phyloP scores from a whole-genome alignment of 2,329 filamentous ascomycete species.

The Beauveria medogensis region DNA sequence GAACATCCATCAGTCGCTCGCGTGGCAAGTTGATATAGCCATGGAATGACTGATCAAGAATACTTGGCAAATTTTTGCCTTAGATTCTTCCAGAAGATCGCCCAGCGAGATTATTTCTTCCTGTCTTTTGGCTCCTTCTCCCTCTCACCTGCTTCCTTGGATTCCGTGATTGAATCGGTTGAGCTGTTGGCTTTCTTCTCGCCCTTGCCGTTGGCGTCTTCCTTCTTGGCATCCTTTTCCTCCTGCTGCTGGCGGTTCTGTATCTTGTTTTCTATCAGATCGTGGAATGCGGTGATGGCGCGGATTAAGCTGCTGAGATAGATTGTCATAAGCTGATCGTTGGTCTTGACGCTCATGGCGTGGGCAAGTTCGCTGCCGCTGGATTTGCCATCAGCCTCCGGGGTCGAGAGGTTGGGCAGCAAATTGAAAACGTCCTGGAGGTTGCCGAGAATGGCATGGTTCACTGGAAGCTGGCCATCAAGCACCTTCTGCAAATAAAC shows the following conservation, averaged over 20 bases:
- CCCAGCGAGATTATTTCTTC: conserved; percentile 29
- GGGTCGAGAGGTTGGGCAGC: conserved; percentile 87
- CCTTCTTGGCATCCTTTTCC: conserved; percentile 84
- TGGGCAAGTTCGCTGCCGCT: conserved; percentile 81
- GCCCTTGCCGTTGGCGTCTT: conserved; percentile 52
- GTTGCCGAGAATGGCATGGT: conserved; percentile 94
- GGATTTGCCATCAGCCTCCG: conserved; percentile 55
- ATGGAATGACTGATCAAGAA: background rate
- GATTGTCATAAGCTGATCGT: conserved; percentile 97
- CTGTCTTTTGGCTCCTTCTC: conserved; percentile 48
- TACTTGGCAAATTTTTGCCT: background rate
- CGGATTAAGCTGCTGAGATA: conserved; percentile 95
- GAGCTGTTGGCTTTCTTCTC: conserved; percentile 46
- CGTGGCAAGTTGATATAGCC: background rate
- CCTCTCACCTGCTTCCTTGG: conserved; percentile 44
- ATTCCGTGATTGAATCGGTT: conserved; percentile 32
- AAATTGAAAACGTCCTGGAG: conserved; percentile 99
- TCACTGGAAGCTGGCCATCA: conserved; percentile 85
- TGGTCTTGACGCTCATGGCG: conserved; percentile 98
- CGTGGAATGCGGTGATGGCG: conserved; percentile 97
- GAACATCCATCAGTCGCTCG: background rate
- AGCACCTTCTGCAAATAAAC: conserved; percentile 94
- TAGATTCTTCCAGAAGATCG: background rate
- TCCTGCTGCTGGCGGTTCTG: conserved; percentile 97
- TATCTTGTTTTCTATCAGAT: conserved; percentile 99